Evolutionary conservation across 1,284 basidiomycete genomes (phyloP).

Genomic region (Cryptococcus amylolentus): DNA sequence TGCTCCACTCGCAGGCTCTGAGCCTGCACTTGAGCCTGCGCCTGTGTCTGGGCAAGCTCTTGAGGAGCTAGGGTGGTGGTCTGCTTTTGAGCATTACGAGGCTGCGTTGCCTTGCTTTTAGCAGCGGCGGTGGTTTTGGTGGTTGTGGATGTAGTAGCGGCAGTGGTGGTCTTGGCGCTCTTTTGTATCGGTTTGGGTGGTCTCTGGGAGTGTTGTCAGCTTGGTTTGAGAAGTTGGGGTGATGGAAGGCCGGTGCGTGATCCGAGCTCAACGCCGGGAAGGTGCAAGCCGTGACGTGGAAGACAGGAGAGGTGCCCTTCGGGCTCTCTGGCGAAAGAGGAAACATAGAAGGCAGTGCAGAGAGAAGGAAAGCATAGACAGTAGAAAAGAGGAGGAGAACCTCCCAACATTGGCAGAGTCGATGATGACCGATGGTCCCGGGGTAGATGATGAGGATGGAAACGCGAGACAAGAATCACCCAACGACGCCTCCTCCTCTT

Average conservation of each 20-base stretch:
- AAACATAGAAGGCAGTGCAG: neutral
- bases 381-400: no score
- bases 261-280: neutral
- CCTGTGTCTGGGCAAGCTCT: neutral
- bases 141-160: neutral
- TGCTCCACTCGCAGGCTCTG: no score
- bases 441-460: neutral
- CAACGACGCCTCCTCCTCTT: neutral
- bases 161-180: neutral
- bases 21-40: neutral
- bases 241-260: neutral
- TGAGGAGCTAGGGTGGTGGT: neutral
- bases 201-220: neutral
- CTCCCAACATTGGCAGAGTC: neutral
- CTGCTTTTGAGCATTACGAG: neutral
- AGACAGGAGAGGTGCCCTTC: neutral
- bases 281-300: neutral
- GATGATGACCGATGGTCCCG: neutral
- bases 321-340: neutral
- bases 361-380: neutral
- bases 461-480: neutral
- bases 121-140: neutral
- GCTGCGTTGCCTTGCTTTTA: neutral
- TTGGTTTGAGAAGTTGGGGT: neutral
- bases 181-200: conserved; percentile 7